Evolutionary conservation across 2,329 filamentous ascomycete genomes (phyloP).

Genomic region (Aspergillus calidoustus): DNA sequence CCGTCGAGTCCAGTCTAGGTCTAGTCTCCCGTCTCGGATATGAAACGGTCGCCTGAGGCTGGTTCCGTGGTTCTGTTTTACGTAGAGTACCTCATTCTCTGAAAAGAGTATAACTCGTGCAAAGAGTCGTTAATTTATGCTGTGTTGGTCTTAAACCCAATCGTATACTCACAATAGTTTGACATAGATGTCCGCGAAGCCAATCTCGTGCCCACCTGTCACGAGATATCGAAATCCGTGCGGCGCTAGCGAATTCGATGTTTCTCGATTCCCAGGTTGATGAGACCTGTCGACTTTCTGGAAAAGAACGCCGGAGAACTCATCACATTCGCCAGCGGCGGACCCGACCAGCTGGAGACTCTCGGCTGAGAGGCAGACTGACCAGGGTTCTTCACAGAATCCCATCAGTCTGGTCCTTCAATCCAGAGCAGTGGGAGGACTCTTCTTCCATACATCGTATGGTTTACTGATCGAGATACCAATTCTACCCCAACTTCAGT

Average conservation of each 20-base stretch:
- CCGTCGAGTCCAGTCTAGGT: background rate
- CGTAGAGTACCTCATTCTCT: background rate
- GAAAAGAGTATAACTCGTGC: background rate
- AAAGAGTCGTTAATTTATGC: background rate
- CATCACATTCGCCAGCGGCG: background rate
- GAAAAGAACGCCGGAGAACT: background rate
- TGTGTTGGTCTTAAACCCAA: background rate
- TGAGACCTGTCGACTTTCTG: background rate
- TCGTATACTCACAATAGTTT: background rate
- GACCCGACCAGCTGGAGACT: background rate
- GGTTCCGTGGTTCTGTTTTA: conserved; percentile 4
- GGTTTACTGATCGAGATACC: background rate
- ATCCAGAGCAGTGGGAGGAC: background rate
- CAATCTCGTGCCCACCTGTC: background rate
- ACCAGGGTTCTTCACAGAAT: background rate
- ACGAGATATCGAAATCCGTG: background rate
- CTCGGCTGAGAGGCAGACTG: background rate
- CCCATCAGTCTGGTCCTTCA: background rate
- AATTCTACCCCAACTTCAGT: background rate
- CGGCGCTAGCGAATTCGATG: background rate
- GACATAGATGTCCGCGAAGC: background rate
- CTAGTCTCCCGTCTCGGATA: conserved; percentile 7
- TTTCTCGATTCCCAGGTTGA: background rate
- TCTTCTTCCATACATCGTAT: background rate
- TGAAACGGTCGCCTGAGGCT: conserved; percentile 23